Conservation (phyloP, 129 eudicot species). For the Arctium minus region DNA sequence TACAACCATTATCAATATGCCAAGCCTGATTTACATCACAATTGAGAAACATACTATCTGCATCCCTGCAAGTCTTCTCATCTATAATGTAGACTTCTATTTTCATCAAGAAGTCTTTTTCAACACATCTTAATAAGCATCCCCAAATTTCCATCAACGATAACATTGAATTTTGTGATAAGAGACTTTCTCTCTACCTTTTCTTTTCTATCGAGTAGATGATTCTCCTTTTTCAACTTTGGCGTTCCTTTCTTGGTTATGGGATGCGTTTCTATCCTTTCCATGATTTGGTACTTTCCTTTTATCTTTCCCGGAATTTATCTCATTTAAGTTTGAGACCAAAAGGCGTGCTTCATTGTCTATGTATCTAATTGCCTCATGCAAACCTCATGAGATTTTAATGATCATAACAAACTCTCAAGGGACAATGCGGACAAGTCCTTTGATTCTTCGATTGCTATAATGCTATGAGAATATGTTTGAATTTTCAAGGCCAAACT, state of each 20-base stretch:
- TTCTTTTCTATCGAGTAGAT: no score
- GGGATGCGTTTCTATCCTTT: background rate
- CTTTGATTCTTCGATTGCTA: background rate
- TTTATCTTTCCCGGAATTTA: background rate
- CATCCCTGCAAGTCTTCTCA: no score
- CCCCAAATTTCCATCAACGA: background rate
- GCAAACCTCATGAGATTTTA: background rate
- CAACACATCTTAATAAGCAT: background rate
- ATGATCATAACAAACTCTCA: background rate
- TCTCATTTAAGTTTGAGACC: background rate
- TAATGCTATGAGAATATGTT: background rate
- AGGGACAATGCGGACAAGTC: background rate
- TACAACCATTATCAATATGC: no score
- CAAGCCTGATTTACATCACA: no score
- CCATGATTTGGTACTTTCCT: background rate
- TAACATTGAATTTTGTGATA: background rate
- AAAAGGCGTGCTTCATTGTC: background rate
- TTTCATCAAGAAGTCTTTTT: background rate
- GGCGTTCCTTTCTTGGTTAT: background rate
- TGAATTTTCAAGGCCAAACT: background rate
- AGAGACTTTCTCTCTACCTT: background rate
- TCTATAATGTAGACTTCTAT: no score
- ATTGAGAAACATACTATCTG: no score
- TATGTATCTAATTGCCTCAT: background rate
- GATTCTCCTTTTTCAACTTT: background rate